Evolutionary conservation across 495 filamentous ascomycete genomes (phyloP), one percentile per base, ranked within the genome.

Genomic region (Gamarada debralockiae): DNA sequence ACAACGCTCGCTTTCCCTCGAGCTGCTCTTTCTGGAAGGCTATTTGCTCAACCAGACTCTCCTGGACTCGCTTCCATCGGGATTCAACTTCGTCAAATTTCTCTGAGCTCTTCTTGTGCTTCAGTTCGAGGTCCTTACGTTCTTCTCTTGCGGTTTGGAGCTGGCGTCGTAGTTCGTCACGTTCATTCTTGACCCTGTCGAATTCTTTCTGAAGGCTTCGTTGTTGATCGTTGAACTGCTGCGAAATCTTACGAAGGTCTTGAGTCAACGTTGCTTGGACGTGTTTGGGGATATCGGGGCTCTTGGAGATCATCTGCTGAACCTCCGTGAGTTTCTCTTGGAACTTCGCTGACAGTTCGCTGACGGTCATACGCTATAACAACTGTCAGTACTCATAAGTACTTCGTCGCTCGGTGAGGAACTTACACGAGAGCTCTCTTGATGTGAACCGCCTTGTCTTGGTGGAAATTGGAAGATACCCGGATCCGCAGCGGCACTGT

Each of bases 321-420:
- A 56, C 9, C 8, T 52, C 46, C 4, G 15, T 21, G 18, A 43
- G 40, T 43, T 20, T 43, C 22, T 4, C n/a, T 3, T 40, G 21
- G 29, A 50, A 38, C 33, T 41, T 31, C 20, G 24, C 7, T 53
- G 27, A 46, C 45, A 55, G 20, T 21, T 48, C 42, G 52, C 68
- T 50, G 56, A 70, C 67, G 48, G 40, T 53, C 41, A 42, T 53
- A 48, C 50, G 44, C 60, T 75, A 67, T 70, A 69, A 72, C 61
- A 70, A 29, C 5, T 4, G 27, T 29, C 10, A 29, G 27, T 5
- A 10, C 10, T 29, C 27, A 29, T 4, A 29, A 29, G 27, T 10
- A n/a, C n/a, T n/a, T n/a, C n/a, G n/a, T 29, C 10, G 27, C 27
- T 29, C 5, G 10, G 27, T 29, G 5, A 29, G 10, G 27, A 29